Base-by-base conservation (phyloP, 306 rosid species). In the Fragaria nilgerrensis region DNA sequence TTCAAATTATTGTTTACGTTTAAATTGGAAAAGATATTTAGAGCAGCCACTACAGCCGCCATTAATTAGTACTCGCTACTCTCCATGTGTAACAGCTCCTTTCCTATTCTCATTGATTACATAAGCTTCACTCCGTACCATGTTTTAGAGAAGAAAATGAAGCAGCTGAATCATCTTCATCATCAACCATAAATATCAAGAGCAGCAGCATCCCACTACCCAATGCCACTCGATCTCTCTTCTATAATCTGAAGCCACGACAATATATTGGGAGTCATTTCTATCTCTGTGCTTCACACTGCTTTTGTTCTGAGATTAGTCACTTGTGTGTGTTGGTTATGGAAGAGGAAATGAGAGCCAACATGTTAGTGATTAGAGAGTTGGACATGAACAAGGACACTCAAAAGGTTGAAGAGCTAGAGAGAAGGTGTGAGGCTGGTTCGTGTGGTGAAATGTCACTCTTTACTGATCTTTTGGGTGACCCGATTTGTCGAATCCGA, bases 401-500 rank as follows among this genome's bases (percentile, higher is more conserved):
- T 9, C 20, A 5, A 20, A 81, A 74, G 61, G 98, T 91, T 16
- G 98, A 91, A 83, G 90, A 81, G 4, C 83, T 89, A 7, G 98
- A 89, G 69, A 89, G 78, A 29, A 85, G 68, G 52, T 93, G 98
- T 19, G 95, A 89, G 37, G 89, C 84, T 70, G 90, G 97, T 44
- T 87, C 93, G 47, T 78, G 80, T 45, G 86, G 87, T 58, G 85
- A 89, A 68, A 81, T 89, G 70, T 88, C 90, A 23, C 89, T 93
- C 79, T 91, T 84, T 81, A 91, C 96, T 69, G 89, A 93, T 86
- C 88, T 89, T 74, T 83, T 81, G 20, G 92, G 98, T 59, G 98
- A 93, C 78, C 96, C 98, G 9, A 89, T 93, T 77, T 93, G 93
- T 87, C 86, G 98, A 84, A 89, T 93, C 81, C 91, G 96, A 78